Evolutionary conservation across 1,284 basidiomycete species (phyloP), one percentile per base, ranked within the genome.

Genomic region (Marasmius tenuissimus): DNA sequence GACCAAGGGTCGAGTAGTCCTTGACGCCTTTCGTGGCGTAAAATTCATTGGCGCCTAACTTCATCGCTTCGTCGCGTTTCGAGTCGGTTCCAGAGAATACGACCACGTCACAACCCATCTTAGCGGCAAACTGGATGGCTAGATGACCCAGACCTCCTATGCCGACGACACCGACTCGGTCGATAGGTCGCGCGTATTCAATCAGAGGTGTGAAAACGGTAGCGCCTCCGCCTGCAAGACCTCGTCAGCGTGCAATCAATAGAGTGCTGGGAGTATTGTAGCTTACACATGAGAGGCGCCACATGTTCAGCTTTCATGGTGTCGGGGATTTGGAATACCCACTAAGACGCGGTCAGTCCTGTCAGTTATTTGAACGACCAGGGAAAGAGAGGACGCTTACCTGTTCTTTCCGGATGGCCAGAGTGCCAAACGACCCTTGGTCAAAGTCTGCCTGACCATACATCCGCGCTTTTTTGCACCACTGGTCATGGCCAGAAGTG

Each of bases 311-410:
- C 81, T 53, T 77, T 73, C 62, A 90, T 70, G 8, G 66, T 74
- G 4, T 88, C 84, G 0, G 88, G 88, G 59, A 90, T 83, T n/a
- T 81, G 78, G 76, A 89, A 88, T 50, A 88, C 84, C 70, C 87
- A 90, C 45, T 18, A 18, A 16, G 20, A n/a, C 9, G 45, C 27
- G 45, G 20, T 16, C 45, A n/a, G 45, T 20, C 16, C 20, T 20
- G 5, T 47, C 45, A 47, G 45, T 27, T 7, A 47, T 20, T n/a
- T n/a, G 9, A n/a, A 47, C 16, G 45, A 18, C 20, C 45, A 18
- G n/a, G 1, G 89, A 88, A 49, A 88, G 84, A 70, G 87, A 90
- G 27, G 27, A 27, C 27, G 27, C 27, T 27, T 27, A 27, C 27
- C 62, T 79, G 79, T 67, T 87, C 77, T 67, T 87, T 81, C 0